Evolutionary conservation across 495 filamentous ascomycete genomes (phyloP).

Genomic region (Tuber brumale): DNA sequence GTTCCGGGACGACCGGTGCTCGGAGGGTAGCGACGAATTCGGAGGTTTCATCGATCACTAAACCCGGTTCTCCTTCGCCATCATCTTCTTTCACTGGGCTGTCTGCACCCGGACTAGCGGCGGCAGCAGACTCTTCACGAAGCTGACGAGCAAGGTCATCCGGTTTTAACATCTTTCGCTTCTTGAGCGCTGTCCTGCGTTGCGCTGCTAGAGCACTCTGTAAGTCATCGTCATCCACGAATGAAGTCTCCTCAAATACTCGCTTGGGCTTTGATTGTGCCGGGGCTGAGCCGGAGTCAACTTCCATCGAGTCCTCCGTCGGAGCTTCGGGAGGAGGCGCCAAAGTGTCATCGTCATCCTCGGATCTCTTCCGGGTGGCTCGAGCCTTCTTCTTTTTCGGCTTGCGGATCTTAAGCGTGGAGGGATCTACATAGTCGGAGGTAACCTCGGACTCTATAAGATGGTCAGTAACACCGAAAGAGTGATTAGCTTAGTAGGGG

Average conservation of each 20-base stretch:
- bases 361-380: conserved; percentile 58
- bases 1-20: conserved; percentile 61
- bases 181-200: conserved; percentile 75
- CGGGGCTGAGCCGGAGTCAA: conserved; percentile 54
- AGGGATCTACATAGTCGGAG: conserved; percentile 83
- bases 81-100: conserved; percentile 43
- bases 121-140: conserved; percentile 61
- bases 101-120: conserved; percentile 39
- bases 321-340: conserved; percentile 41
- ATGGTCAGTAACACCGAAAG: conserved; percentile 7
- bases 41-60: conserved; percentile 89
- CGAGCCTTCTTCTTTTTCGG: conserved; percentile 88
- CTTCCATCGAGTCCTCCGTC: conserved; percentile 62
- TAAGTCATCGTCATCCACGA: conserved; percentile 88
- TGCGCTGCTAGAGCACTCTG: conserved; percentile 77
- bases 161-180: conserved; percentile 72
- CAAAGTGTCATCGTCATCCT: conserved; percentile 71
- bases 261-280: conserved; percentile 53
- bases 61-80: conserved; percentile 58
- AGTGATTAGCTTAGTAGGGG: conserved; percentile 6
- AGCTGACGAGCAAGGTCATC: conserved; percentile 81
- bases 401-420: conserved; percentile 82
- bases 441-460: conserved; percentile 53
- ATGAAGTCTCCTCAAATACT: conserved; percentile 58
- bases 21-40: conserved; percentile 86